phyloP scores from a whole-genome alignment of 441 rosid genomes.

The Brassica balearica region DNA sequence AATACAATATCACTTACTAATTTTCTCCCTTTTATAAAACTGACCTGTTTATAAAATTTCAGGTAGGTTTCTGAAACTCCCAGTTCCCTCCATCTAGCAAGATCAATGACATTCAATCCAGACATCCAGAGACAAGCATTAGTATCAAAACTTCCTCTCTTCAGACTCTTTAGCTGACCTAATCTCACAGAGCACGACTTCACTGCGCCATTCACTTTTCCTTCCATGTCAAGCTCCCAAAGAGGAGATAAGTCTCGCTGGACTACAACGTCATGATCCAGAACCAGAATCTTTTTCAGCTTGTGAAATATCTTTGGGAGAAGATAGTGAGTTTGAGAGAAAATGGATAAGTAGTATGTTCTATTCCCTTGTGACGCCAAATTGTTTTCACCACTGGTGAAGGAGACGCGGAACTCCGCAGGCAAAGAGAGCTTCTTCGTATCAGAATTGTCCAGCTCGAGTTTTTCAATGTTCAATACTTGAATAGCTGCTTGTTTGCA shows the following conservation, averaged over 20 bases:
- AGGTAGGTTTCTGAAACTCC: constrained; percentile 71
- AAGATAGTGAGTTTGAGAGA: constrained; percentile 82
- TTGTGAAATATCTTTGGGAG: constrained; percentile 76
- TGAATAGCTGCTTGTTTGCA: constrained; percentile 68
- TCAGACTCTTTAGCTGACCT: constrained; percentile 67
- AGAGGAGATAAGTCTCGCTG: constrained; percentile 67
- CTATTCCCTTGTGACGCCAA: constrained; percentile 49
- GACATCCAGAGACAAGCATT: constrained; percentile 92
- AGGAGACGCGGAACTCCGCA: constrained; percentile 82
- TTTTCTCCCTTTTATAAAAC: too few species aligned
- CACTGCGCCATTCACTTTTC: constrained; percentile 88
- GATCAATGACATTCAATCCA: constrained; percentile 89
- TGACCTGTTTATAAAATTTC: constrained; percentile 62
- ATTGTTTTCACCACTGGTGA: constrained; percentile 47
- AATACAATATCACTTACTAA: constrained; percentile 7
- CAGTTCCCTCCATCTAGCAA: constrained; percentile 81
- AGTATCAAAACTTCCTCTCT: constrained; percentile 50
- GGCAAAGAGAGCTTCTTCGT: constrained; percentile 64
- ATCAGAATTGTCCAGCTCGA: constrained; percentile 54
- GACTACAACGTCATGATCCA: constrained; percentile 87
- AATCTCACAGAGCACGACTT: constrained; percentile 73
- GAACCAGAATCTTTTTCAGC: constrained; percentile 64
- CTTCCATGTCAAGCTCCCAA: constrained; percentile 75
- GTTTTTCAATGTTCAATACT: constrained; percentile 76
- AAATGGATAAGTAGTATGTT: constrained; percentile 75